Base-by-base conservation (phyloP, 2,329 filamentous ascomycete genomes). In the Stemphylium beticola region DNA sequence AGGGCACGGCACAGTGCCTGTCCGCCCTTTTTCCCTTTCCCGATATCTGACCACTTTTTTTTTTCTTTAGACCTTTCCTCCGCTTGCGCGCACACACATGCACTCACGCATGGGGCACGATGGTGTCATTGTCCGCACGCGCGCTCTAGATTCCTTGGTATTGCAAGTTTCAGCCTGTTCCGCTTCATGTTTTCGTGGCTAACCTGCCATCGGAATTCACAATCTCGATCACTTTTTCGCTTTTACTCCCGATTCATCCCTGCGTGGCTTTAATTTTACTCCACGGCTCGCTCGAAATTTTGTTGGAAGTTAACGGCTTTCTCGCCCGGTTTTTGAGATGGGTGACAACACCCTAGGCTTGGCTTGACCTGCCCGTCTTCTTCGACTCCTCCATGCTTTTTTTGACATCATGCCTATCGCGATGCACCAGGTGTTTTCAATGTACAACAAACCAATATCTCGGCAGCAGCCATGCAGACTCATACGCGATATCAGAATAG, bases 41-140 rank as follows among this genome's bases (percentile, higher is more conserved):
- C 18, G 41, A 55, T 39, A 26, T 51, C 53, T 42, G 42, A 51
- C 53, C 36, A 40, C 36, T 11, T 51, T 20, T 46, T 29, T 29
- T 26, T 5, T 8, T 11, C 10, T 11, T 4, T 29, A 29, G 26
- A 29, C 8, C 11, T 29, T 29, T 11, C 26, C 26, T 29, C 11
- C 8, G 26, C 26, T 29, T 29, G 26, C 24, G n/a, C 15, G n/a
- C 12, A 17, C 17, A 36, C 49, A 40, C 22, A 39, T 53, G 49
- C 14, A 29, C 26, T 45, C 49, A 45, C 33, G 15, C 33, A 38
- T 26, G 24, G 15, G 15, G 36, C 17, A 3, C n/a, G 10, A 9
- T 17, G 20, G 36, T 29, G 26, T 29, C 26, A 29, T 29, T 10
- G 26, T 29, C 26, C 26, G 33, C 10, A 8, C 29, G 17, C 17